Evolutionary conservation across 495 filamentous ascomycete genomes (phyloP), one percentile per base, ranked within the genome.

Genomic region (Choiromyces venosus): DNA sequence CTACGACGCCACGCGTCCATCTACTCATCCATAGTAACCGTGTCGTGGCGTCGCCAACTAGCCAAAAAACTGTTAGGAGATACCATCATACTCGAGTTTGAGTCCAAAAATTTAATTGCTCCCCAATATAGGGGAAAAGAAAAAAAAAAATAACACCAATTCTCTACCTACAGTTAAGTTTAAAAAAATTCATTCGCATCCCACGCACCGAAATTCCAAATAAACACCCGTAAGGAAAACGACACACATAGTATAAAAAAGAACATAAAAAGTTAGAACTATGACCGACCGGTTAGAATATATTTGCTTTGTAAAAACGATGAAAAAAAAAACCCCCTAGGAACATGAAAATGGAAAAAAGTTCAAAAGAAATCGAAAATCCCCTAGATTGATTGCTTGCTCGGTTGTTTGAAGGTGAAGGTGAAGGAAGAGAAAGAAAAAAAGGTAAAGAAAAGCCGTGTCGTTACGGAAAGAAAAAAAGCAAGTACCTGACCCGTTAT

Each of bases 111-210:
- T 35, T 40, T 52, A 71, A 65, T 61, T 25, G 25, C 10, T 46
- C 56, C 37, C 21, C 46, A 44, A 21, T 61, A 37, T 64, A 70
- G 18, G 46, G 36, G 66, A 52, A 72, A 66, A 4, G 16, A 12
- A 5, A 66, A 39, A 37, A 19, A 66, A 36, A 61, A 25, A 37
- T 38, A 76, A 71, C 46, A 71, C 67, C 66, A 46, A 65, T 76
- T 76, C 74, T 73, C 75, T 74, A 61, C 52, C 66, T 76, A 76
- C 75, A 61, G 25, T 33, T 61, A 33, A 61, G 33, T 25, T n/a
- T 25, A 61, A 56, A 56, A 56, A 56, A 56, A 25, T 56, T 56
- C 46, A 56, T 29, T 29, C n/a, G n/a, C 46, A 56, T 33, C 52
- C 25, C 52, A 61, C n/a, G n/a, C 52, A 61, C 52, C 52, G 7